Evolutionary conservation across 768 basidiomycete genomes (phyloP).

Genomic region (Macrolepiota fuliginosa): DNA sequence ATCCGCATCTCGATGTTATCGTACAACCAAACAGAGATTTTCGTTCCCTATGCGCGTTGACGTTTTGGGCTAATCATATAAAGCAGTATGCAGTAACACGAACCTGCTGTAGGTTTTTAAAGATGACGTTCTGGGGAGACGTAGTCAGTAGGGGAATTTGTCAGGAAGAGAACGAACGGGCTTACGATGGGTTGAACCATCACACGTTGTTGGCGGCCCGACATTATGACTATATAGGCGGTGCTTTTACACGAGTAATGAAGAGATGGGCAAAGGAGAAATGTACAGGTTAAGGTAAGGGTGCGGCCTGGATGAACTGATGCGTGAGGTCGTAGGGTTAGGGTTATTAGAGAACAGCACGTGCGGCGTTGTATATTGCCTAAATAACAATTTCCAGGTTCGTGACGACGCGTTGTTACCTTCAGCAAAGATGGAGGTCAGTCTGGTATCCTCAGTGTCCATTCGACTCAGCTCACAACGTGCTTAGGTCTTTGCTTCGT

Average conservation of each 20-base stretch:
- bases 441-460: slow-evolving; percentile 12
- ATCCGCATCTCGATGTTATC: slow-evolving; percentile 97
- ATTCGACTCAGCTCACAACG: slow-evolving; percentile 11
- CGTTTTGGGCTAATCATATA: neutral
- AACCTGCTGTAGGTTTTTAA: slow-evolving; percentile 94
- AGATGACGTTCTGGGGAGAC: slow-evolving; percentile 81
- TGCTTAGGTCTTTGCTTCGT: slow-evolving; percentile 62
- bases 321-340: slow-evolving; percentile 1
- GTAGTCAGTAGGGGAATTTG: neutral
- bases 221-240: slow-evolving; percentile 55
- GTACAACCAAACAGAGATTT: slow-evolving; percentile 92
- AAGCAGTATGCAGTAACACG: slow-evolving; percentile 7
- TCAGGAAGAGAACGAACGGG: slow-evolving; percentile 6
- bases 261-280: slow-evolving; percentile 14
- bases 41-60: slow-evolving; percentile 56
- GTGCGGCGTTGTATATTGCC: slow-evolving; percentile 18
- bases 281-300: slow-evolving; percentile 15
- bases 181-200: slow-evolving; percentile 99
- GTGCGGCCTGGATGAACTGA: neutral
- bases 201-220: slow-evolving; percentile 90
- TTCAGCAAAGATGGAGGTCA: slow-evolving; percentile 41
- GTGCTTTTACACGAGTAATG: slow-evolving; percentile 1
- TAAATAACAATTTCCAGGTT: slow-evolving; percentile 19
- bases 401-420: slow-evolving; percentile 36
- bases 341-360: slow-evolving; percentile 15